A percentile compares a stretch with the other conserved stretches of the same genome.
These are phyloP conservation scores for Geopyxis carbonaria DNA, from an alignment of 495 filamentous ascomycete genomes.

Conservation along the genomic window DNA sequence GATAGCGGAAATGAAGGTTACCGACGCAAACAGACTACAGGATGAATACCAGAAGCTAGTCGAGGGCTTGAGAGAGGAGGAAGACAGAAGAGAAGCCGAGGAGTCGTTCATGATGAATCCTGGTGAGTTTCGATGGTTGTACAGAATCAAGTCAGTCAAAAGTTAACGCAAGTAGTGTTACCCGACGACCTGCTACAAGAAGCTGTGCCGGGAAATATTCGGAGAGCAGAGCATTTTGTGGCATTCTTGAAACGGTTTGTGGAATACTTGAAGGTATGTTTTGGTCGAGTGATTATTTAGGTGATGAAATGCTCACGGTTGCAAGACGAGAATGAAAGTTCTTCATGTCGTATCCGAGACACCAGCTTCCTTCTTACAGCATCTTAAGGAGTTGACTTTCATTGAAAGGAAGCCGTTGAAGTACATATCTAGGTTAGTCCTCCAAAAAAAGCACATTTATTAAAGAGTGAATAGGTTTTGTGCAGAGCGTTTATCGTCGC, in stretches of 20 bases:
- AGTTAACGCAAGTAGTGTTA: slow-evolving; percentile 32
- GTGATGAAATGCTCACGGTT: slow-evolving; percentile 1
- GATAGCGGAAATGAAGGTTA: slow-evolving; percentile 81
- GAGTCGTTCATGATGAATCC: slow-evolving; percentile 96
- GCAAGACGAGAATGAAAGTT: slow-evolving; percentile 86
- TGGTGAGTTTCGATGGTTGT: slow-evolving; percentile 28
- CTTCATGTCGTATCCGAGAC: slow-evolving; percentile 94
- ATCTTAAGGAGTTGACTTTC: slow-evolving; percentile 87
- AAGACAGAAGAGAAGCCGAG: slow-evolving; percentile 65
- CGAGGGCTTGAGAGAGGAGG: slow-evolving; percentile 72
- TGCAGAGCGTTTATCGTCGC: slow-evolving; percentile 82
- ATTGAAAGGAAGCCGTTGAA: slow-evolving; percentile 93
- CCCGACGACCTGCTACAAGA: slow-evolving; percentile 76
- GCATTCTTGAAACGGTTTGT: slow-evolving; percentile 91
- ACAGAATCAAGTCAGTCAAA: slow-evolving; percentile 8
- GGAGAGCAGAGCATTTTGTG: slow-evolving; percentile 90
- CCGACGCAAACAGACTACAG: slow-evolving; percentile 80
- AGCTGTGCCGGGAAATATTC: slow-evolving; percentile 90
- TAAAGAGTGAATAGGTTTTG: no score
- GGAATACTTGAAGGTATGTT: slow-evolving; percentile 68
- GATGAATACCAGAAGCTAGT: slow-evolving; percentile 93
- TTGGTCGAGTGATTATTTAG: background rate
- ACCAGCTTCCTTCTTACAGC: slow-evolving; percentile 78
- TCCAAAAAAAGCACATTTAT: background rate
- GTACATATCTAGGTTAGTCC: slow-evolving; percentile 4